These are phyloP conservation scores for Rhodosporidiobolus sp. DNA, from an alignment of 768 basidiomycete genomes.

Conservation along the genomic window DNA sequence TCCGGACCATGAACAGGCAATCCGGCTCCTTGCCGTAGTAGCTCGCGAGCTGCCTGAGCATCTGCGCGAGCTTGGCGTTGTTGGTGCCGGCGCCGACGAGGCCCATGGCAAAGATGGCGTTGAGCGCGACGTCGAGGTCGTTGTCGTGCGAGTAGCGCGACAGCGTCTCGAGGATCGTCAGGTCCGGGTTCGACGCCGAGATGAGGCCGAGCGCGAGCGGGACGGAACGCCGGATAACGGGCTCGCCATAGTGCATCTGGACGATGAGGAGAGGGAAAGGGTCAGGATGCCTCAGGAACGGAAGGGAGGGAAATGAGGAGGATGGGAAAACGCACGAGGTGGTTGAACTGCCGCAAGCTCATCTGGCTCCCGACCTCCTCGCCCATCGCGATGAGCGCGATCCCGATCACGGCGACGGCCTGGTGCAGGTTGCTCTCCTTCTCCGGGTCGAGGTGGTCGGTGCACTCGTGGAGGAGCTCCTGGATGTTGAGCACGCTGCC, in stretches of 20 bases:
- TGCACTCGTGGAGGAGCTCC: constrained; percentile 84
- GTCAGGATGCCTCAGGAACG: neutral
- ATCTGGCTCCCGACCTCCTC: constrained; percentile 97
- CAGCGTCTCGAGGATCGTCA: constrained; percentile 89
- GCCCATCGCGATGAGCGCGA: constrained; percentile 93
- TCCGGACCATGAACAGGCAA: constrained; percentile 90
- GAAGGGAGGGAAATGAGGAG: neutral
- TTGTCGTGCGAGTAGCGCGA: constrained; percentile 99
- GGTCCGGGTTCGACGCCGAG: constrained; percentile 91
- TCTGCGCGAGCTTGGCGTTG: constrained; percentile 93
- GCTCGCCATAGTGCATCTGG: constrained; percentile 99
- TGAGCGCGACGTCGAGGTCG: constrained; percentile 91
- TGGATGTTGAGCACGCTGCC: constrained; percentile 94
- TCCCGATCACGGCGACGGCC: constrained; percentile 86
- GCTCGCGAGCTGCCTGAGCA: constrained; percentile 93
- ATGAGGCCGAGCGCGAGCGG: constrained; percentile 93
- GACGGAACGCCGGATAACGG: constrained; percentile 81
- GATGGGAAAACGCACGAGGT: constrained; percentile 66
- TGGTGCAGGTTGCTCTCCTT: constrained; percentile 69
- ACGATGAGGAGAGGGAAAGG: constrained; percentile 5
- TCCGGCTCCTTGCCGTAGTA: constrained; percentile 98
- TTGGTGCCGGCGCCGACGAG: constrained; percentile 98
- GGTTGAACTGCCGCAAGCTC: constrained; percentile 96
- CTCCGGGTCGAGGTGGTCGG: constrained; percentile 72
- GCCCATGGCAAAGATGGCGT: constrained; percentile 98